Base-by-base conservation (phyloP, 192 early-diverging fungal genomes). In the Coemansia sp. region DNA sequence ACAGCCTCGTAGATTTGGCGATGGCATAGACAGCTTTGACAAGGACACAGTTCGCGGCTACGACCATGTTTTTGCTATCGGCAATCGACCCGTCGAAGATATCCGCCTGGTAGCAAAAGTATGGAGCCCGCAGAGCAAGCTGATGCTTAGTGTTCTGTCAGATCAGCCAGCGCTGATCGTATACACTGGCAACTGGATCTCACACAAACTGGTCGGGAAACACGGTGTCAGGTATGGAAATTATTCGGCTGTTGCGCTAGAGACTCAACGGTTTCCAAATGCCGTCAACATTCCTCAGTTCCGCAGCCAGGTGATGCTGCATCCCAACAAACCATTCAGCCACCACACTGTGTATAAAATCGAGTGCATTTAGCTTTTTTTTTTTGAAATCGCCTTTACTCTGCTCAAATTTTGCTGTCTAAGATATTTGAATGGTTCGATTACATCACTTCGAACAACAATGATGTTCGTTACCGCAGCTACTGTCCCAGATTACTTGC, bases 121-220 rank as follows among this genome's bases (percentile, higher is more conserved):
- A 4, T 78, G 75, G 55, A 86, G 83, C 31, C 80, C 79, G 8
- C 66, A 81, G n/a, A 84, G 87, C 31, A 89, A 87, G 5, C 86
- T 92, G 37, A 48, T 66, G 5, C 64, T 95, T 72, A 74, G 78
- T 4, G 77, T 94, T 51, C 52, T 77, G n/a, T 88, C 91, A 1
- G 86, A 87, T 43, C 87, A 90, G 29, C 84, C 89, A 10, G 90
- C 87, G 0, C 87, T 96, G 60, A 90, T 95, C 65, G 69, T 96
- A 53, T 96, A 96, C 67, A 92, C 93, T 16, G 93, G 88, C 34
- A 92, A 93, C 65, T 91, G 79, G 66, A 76, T 93, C 40, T 79
- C 86, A 4, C 70, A 75, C 30, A 52, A 71, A 7, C 58, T 84
- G 18, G 72, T 81, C 18, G 83, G 73, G 16, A 87, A 83, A 48